These are phyloP conservation scores for Crotalaria pallida DNA, from an alignment of 306 rosid species.

Conservation along the genomic window DNA sequence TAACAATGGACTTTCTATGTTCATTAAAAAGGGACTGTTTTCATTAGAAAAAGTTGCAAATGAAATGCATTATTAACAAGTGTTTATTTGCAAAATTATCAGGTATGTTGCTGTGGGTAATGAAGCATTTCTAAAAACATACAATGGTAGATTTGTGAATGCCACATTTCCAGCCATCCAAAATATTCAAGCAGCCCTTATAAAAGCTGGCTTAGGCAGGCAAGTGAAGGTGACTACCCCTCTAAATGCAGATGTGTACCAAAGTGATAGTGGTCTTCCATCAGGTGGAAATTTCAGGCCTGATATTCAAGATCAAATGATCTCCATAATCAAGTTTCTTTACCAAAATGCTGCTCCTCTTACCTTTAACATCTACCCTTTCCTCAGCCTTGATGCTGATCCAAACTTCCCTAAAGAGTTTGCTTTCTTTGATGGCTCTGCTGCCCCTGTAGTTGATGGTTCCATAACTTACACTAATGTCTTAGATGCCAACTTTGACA, in stretches of 20 bases:
- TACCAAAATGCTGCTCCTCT: conserved; percentile 53
- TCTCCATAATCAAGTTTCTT: conserved; percentile 65
- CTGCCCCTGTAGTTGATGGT: conserved; percentile 80
- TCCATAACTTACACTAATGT: conserved; percentile 75
- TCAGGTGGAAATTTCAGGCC: conserved; percentile 83
- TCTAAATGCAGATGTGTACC: conserved; percentile 86
- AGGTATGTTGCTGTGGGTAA: conserved; percentile 88
- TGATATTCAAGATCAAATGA: conserved; percentile 58
- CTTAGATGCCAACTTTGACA: conserved; percentile 87
- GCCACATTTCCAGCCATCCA: conserved; percentile 79
- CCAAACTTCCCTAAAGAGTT: conserved; percentile 86
- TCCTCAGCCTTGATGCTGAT: conserved; percentile 90
- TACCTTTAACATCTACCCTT: conserved; percentile 89
- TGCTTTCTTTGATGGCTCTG: conserved; percentile 73
- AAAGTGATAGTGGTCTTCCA: conserved; percentile 60
- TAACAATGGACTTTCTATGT: no score
- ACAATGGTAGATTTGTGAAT: conserved; percentile 51
- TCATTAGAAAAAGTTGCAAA: background rate
- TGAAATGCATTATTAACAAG: background rate
- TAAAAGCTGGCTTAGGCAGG: conserved; percentile 77
- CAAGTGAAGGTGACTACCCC: conserved; percentile 91
- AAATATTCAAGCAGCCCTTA: conserved; percentile 87
- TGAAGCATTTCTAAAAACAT: conserved; percentile 77
- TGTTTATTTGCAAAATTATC: background rate
- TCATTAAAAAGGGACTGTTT: no score